A percentile compares a stretch with the other conserved stretches of the same genome.
Evolutionary conservation across 345 rosid species (phyloP).

Genomic region (Noccaea caerulescens): DNA sequence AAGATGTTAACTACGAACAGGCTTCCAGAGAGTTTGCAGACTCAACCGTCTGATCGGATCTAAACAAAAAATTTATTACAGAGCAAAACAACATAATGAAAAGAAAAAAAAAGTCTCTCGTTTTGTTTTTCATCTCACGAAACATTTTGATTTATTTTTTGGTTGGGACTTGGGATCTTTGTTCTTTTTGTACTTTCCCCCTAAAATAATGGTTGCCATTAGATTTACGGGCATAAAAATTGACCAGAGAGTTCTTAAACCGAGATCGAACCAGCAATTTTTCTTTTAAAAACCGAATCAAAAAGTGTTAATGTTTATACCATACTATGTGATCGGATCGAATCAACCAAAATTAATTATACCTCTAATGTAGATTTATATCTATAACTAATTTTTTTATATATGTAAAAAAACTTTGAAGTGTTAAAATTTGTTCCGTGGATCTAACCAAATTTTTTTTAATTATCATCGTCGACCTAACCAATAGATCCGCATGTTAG

Average conservation of each 20-base stretch:
- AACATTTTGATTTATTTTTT: constrained; percentile 15
- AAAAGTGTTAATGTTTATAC: too few species aligned
- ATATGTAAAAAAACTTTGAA: too few species aligned
- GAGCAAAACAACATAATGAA: background rate
- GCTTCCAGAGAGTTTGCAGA: constrained; percentile 32
- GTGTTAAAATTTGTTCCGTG: too few species aligned
- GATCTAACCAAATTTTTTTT: too few species aligned
- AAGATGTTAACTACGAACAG: constrained; percentile 33
- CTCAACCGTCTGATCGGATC: constrained; percentile 28
- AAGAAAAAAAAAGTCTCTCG: background rate
- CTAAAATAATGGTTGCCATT: constrained; percentile 23
- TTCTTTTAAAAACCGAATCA: too few species aligned
- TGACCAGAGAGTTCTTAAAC: background rate
- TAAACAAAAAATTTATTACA: background rate
- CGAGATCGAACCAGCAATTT: background rate
- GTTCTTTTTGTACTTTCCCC: background rate
- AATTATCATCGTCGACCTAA: too few species aligned
- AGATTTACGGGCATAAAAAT: constrained; percentile 9
- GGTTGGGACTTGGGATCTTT: constrained; percentile 1
- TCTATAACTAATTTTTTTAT: too few species aligned
- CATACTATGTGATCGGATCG: too few species aligned
- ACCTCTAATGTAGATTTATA: too few species aligned
- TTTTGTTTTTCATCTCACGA: background rate
- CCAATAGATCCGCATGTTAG: too few species aligned
- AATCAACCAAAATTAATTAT: too few species aligned